Base-by-base conservation (phyloP, 805 yeast genomes). In the Cyberlindnera bimundalis region DNA sequence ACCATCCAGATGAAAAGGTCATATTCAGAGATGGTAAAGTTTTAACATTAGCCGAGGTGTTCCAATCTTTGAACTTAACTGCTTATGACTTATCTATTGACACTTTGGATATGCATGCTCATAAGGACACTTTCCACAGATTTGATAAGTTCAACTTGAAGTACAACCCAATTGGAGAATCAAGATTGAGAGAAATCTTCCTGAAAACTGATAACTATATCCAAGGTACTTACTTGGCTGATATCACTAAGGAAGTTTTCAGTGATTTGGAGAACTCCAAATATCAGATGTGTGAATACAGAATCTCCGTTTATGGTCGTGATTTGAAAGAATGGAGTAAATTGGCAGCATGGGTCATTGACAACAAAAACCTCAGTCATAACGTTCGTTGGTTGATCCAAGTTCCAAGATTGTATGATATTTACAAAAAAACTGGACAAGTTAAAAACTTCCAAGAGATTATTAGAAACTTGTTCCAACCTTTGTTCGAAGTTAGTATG, bases 41-140 rank as follows among this genome's bases (percentile, higher is more conserved):
- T 7, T 73, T 93, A 56, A 84, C 97, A 0, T 72, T 93, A 50
- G 76, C 72, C n/a, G 83, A 91, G 60, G 99, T 93, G 35, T 93
- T 93, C 66, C 76, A 89, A 58, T 89, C 98, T 27, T 74, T 93
- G 61, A 81, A 87, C 41, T 73, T 93, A 45, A 83, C 96, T 1
- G 98, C 97, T 2, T 93, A 95, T 60, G 99, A 93, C 60, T 71
- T 93, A 44, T 84, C 95, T 43, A 93, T 93, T 55, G 99, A 93
- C 58, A 95, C 99, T 2, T 73, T 93, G 51, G 99, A 93, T 65
- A 93, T 93, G 99, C 99, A 93, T 65, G 99, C 99, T 5, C 99
- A 93, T 63, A 85, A 90, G 50, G 99, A 93, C 58, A 85, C 98
- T 1, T 93, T 93, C 75, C 99, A 93, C 64, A 76, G 99, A 55